Evolutionary conservation across 768 basidiomycete genomes (phyloP), one percentile per base, ranked within the genome.

Genomic region (Kwoniella sp.): DNA sequence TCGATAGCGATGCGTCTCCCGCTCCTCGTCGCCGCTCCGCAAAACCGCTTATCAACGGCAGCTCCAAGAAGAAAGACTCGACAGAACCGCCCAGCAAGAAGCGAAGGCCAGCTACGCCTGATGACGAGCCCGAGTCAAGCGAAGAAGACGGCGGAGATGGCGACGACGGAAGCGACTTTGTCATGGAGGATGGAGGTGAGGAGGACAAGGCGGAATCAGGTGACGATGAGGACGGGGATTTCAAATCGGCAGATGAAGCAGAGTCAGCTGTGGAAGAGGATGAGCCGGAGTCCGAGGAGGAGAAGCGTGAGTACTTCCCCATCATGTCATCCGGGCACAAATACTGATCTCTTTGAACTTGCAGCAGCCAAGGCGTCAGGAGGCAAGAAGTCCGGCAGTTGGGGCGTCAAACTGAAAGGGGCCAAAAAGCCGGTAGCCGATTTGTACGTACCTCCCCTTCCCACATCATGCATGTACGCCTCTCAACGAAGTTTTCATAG

Each of bases 171-270:
- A 68, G 66, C 31, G 73, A 74, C 37, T 74, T 74, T 52, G 63
- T 69, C n/a, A 74, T 74, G 70, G 73, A 71, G 1, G 73, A 69
- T 12, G 67, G 68, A 26, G n/a, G n/a, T n/a, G 58, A 55, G 29
- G 60, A 41, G 0, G 61, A 62, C 38, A 25, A 51, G 17, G 47
- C 34, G 23, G 60, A 30, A 25, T 31, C 1, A 2, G 57, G 47
- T 20, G 65, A 70, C 58, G 66, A 48, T 15, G 72, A 61, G 3
- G 65, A 69, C 51, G 64, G 31, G 7, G 62, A 67, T 20, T 53
- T 61, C 37, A 56, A 58, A 5, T 58, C 58, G 8, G 67, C 55
- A 13, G 67, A 64, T 11, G 67, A 68, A n/a, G 64, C 61, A 28
- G 60, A 55, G 9, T 55, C 48, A 17, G 15, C 62, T 1, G 63